Base-by-base conservation (phyloP, 169 alveolate species). In the Plasmodium yoelii region DNA sequence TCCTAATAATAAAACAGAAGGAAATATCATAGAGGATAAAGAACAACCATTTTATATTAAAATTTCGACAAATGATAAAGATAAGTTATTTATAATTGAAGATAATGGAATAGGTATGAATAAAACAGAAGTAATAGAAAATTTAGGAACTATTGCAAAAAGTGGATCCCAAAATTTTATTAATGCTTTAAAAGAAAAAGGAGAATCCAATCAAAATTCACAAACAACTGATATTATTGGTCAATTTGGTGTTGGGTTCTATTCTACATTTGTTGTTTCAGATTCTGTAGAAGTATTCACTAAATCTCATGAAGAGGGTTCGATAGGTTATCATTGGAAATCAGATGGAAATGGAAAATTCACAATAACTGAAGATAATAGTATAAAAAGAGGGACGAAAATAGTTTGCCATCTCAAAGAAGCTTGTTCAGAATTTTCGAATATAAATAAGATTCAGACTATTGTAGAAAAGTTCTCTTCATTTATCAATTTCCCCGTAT, bases 51-150 rank as follows among this genome's bases (percentile, higher is more conserved):
- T 95, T 6, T 93, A 94, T 72, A 95, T 95, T 67, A 94, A 90
- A 63, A 91, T 95, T 61, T 97, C 96, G 18, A 93, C 95, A 70
- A 96, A 96, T 72, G 93, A 88, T 94, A 92, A 67, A 93, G 93
- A 42, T 92, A 96, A 90, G 91, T 96, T 15, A 59, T 96, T 96
- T 56, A 89, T 93, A 24, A 90, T 86, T 47, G 89, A 97, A 84
- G 99, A 98, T 93, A 94, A 98, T 24, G 99, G 99, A 28, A 96
- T 98, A 49, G 99, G 99, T 13, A 98, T 98, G 99, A 94, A 97
- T 56, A 98, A 97, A 88, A 97, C 97, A 64, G 99, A 98, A 73
- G 94, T 98, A 13, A 96, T 98, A 57, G 96, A 97, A 77, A 96
- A 98, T 88, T 95, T 97, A 56, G 99, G 99, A 28, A 98, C 99